A percentile compares a stretch with the other conserved stretches of the same genome.
phyloP scores from a whole-genome alignment of 169 alveolate species.

The Plasmodium adleri region DNA sequence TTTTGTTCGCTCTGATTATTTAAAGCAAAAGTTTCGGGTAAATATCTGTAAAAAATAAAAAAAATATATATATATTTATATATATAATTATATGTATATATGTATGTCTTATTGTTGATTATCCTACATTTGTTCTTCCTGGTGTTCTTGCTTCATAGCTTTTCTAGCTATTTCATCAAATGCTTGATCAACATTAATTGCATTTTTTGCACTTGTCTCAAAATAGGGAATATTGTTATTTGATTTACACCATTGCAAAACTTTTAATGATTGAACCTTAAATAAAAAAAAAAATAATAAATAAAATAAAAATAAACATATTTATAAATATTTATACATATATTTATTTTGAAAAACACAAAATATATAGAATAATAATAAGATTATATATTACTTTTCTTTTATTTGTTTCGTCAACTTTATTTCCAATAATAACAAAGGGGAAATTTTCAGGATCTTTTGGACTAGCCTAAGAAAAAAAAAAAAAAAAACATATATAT shows the following conservation, averaged over 20 bases:
- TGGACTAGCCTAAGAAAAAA: constrained; percentile 88
- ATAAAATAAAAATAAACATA: background rate
- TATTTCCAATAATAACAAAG: constrained; percentile 97
- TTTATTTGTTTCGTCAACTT: constrained; percentile 95
- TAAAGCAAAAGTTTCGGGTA: constrained; percentile 72
- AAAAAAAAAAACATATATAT: constrained; percentile 5
- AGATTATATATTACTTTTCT: constrained; percentile 85
- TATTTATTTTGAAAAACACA: background rate
- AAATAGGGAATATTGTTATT: constrained; percentile 94
- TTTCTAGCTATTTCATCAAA: constrained; percentile 93
- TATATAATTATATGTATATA: background rate
- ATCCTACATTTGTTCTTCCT: constrained; percentile 88
- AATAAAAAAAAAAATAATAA: constrained; percentile 16
- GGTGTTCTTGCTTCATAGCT: constrained; percentile 89
- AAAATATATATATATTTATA: background rate
- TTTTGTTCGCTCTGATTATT: constrained; percentile 60
- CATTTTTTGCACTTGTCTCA: constrained; percentile 98
- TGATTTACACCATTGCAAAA: constrained; percentile 94
- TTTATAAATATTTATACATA: background rate
- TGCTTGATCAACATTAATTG: constrained; percentile 95
- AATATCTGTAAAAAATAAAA: constrained; percentile 55
- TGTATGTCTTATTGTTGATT: constrained; percentile 19
- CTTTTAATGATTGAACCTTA: constrained; percentile 91
- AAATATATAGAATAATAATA: too few species aligned
- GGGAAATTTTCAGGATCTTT: constrained; percentile 96